Conservation (phyloP, 805 yeast species). For the Myxozyma neglecta region DNA sequence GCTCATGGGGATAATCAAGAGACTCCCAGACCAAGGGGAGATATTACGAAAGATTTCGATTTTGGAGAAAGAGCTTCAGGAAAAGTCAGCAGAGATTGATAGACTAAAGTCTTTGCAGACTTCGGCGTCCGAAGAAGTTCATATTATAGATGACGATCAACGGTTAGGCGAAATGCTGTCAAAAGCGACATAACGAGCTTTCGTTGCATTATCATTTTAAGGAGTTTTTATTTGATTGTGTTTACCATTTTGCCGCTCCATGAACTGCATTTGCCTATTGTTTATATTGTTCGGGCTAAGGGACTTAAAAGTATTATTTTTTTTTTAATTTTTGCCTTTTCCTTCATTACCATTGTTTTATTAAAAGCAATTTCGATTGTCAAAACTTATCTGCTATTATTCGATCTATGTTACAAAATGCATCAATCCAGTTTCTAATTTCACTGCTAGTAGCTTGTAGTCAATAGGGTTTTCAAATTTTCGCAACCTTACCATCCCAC, state of each 20-base stretch:
- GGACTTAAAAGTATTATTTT: not conserved
- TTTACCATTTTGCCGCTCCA: not conserved
- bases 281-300: not conserved
- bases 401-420: no score
- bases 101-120: slow-evolving; percentile 1
- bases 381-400: not conserved
- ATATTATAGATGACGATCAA: not conserved
- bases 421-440: no score
- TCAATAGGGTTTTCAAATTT: no score
- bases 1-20: slow-evolving; percentile 12
- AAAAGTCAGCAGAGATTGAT: slow-evolving; percentile 18
- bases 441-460: no score
- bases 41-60: slow-evolving; percentile 10
- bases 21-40: slow-evolving; percentile 26
- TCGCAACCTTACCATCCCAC: no score
- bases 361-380: not conserved
- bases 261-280: not conserved
- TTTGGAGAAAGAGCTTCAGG: slow-evolving; percentile 14
- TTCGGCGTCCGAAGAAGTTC: not conserved
- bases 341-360: not conserved
- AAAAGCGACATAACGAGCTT: not conserved
- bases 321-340: not conserved
- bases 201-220: not conserved
- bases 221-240: not conserved
- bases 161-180: not conserved